Base-by-base conservation (phyloP, 805 yeast genomes). In the Scheffersomyces ergatensis region DNA sequence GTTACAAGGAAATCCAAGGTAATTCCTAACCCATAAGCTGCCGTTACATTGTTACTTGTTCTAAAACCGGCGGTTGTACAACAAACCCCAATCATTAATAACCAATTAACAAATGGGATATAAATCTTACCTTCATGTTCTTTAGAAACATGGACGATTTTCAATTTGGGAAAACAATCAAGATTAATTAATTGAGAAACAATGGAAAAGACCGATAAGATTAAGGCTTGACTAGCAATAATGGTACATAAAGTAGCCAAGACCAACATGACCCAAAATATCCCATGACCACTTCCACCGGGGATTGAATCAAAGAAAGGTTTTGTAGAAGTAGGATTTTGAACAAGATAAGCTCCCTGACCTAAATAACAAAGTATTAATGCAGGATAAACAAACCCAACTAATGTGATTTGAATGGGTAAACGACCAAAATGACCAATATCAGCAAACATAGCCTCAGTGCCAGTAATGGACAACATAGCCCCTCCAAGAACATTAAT, bases 371-470 rank as follows among this genome's bases (percentile, higher is more conserved):
- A 61, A n/a, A 77, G 49, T 50, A 76, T 65, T 48, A 80, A 57
- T 30, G 74, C 63, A n/a, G 82, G 78, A 47, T 75, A 78, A n/a
- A 77, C 80, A 42, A 76, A 63, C 3, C 49, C 44, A 2, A 68
- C 42, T 33, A 77, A 55, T 7, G 82, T 67, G 9, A 78, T 38
- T 46, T 77, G 80, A 34, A 77, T 65, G 1, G 83, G 74, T 4
- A 62, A 46, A 19, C 65, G 63, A 2, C 81, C 78, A 50, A 78
- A 76, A 50, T 76, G 82, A 3, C 83, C 79, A 37, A 78, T 64
- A 55, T 80, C 84, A 2, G 83, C 82, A 60, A 80, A 80, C 80
- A 80, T 74, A 5, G 84, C 83, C 47, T 80, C 85, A 3, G 76
- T 64, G 23, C 85, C 85, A 0, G 85, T 78, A 20, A 80, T 58